Percentiles rank a stretch among this genome's conserved stretches.
Conservation (phyloP, 2,329 filamentous ascomycete species). For the Trichoderma citrinoviride region DNA sequence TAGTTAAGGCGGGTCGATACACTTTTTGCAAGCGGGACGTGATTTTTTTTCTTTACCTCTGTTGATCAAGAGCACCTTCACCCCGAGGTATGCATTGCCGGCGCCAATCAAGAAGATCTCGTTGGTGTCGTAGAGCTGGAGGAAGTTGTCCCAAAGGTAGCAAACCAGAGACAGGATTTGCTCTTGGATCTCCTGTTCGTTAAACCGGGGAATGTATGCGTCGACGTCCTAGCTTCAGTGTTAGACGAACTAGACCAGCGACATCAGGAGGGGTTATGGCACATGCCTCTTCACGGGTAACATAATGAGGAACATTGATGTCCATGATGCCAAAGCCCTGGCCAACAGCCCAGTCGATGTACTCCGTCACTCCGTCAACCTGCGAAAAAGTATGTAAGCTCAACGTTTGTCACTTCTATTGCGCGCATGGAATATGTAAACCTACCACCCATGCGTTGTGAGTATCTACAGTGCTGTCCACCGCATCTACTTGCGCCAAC, state of each 20-base stretch:
- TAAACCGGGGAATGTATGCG: constrained; percentile 44
- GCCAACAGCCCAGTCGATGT: constrained; percentile 79
- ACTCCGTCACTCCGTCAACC: constrained; percentile 77
- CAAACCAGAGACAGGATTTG: constrained; percentile 71
- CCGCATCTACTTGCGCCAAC: constrained; percentile 61
- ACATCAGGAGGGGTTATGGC: background rate
- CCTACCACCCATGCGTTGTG: constrained; percentile 89
- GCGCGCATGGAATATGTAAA: constrained; percentile 20
- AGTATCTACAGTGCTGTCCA: constrained; percentile 71
- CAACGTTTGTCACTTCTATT: background rate
- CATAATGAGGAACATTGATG: constrained; percentile 80
- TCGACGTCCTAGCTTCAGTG: constrained; percentile 44
- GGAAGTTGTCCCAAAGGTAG: constrained; percentile 97
- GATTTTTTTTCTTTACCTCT: constrained; percentile 55
- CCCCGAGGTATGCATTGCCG: constrained; percentile 81
- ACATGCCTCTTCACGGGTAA: constrained; percentile 60
- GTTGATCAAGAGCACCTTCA: constrained; percentile 76
- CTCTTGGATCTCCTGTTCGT: constrained; percentile 51
- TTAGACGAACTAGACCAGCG: constrained; percentile 19
- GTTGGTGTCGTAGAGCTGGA: constrained; percentile 70
- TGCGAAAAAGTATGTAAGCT: constrained; percentile 42
- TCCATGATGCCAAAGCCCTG: constrained; percentile 83
- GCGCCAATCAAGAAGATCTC: constrained; percentile 85
- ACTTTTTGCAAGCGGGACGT: background rate
- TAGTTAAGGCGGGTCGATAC: constrained; percentile 23